Base-by-base conservation (phyloP, 352 stramenopile species). In the Phytophthora sp. region DNA sequence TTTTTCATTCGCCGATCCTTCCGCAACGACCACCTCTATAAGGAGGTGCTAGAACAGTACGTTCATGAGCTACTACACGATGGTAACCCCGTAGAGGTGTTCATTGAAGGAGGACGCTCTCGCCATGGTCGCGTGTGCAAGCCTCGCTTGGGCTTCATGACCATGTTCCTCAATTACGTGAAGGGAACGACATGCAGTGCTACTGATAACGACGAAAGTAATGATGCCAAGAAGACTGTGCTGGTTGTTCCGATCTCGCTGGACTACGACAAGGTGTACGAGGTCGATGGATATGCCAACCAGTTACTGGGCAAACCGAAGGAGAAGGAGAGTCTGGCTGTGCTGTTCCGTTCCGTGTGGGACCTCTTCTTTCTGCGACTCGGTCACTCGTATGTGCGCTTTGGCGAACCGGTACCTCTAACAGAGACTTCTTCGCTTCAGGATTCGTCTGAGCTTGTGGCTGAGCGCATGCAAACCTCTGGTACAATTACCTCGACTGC, bases 1-100 rank as follows among this genome's bases (percentile, higher is more conserved):
- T 97, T 97, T 56, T 97, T 97, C 70, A 96, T 97, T 54, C 87
- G 87, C 8, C 84, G 89, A 0, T 92, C 81, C 12, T 95, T 95
- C 55, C 67, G 66, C 1, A 67, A 87, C 42, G 85, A 95, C 42
- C 52, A 60, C 34, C 57, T 94, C 0, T 95, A 96, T 73, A 94
- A 95, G 54, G 63, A 94, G n/a, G 81, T 96, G 23, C 71, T 97
- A 12, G 75, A 91, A 54, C 70, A 83, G 23, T 97, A 97, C 45
- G 80, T 97, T 26, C 82, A 96, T 44, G 82, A 95, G 49, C 54
- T 96, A 11, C 55, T 96, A 34, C 50, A 66, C 30, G 85, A 95
- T 61, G 88, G 89, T 5, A 91, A 92, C 38, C 84, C 87, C 7
- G 65, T 97, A 8, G 90, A 97, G 69, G 84, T 96, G 49, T 97